Base-by-base conservation (phyloP, 176 grass and related monocot species). In the Coix lacrymajobi region DNA sequence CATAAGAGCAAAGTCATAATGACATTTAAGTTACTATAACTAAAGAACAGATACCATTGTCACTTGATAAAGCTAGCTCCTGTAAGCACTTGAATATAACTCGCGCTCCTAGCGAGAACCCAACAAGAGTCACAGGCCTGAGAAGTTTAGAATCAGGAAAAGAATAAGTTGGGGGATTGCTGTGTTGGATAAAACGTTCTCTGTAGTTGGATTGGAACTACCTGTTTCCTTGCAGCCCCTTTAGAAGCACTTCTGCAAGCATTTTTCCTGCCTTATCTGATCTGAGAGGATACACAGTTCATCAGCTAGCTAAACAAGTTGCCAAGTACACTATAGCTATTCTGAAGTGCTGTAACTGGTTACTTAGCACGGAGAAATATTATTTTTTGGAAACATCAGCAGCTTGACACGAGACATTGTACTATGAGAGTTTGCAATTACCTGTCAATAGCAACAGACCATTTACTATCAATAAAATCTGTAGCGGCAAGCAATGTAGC, bases 391-490 rank as follows among this genome's bases (percentile, higher is more conserved):
- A 79, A 45, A 73, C 29, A n/a, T 84, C 15, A 5, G 44, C 24
- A 37, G 16, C 20, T 28, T 54, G n/a, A 7, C 11, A 70, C 0
- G 11, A 15, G 14, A 65, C 11, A 61, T 69, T 12, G 3, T 4
- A 70, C 15, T 28, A 69, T 19, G 8, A 41, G 43, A 78, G 25
- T 80, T 81, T 81, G 76, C 33, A 81, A 7, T 5, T 66, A 97
- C 95, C 95, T 98, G 37, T 95, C 90, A 60, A 95, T 98, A 86
- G 95, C 92, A 86, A 98, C 69, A 6, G 90, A 88, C 95, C 95
- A 98, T 91, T 98, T 98, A 87, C 95, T 98, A 77, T 98, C 95
- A 52, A 98, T 98, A 49, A 94, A 94, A 91, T 98, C 92, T 29
- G 92, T 90, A 79, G 95, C 95, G 36, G 90, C 76, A 78, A 98